Percentiles rank a stretch among this genome's conserved stretches.
Evolutionary conservation across 495 filamentous ascomycete genomes (phyloP).

Genomic region (Penicillium goetzii): DNA sequence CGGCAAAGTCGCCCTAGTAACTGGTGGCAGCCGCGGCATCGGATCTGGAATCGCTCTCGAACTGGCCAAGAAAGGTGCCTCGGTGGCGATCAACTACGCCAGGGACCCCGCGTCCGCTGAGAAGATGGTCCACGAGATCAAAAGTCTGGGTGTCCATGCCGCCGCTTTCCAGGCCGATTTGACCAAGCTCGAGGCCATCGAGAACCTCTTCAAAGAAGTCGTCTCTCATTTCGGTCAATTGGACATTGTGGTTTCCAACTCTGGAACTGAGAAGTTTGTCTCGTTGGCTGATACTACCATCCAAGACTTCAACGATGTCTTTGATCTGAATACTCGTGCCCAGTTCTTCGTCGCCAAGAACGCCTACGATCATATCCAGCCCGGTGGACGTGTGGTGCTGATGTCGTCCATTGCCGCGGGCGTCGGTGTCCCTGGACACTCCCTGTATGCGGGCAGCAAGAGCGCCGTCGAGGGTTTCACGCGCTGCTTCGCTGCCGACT

Average conservation of each 20-base stretch:
- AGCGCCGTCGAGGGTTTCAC: slow-evolving; percentile 79
- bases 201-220: slow-evolving; percentile 63
- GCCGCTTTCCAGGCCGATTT: slow-evolving; percentile 78
- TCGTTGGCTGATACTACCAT: slow-evolving; percentile 68
- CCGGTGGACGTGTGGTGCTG: slow-evolving; percentile 65
- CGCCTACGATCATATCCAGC: slow-evolving; percentile 68
- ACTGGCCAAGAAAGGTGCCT: slow-evolving; percentile 71
- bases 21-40: slow-evolving; percentile 73
- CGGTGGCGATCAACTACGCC: slow-evolving; percentile 79
- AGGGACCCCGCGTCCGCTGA: slow-evolving; percentile 64
- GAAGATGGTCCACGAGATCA: slow-evolving; percentile 64
- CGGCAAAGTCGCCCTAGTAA: slow-evolving; percentile 74
- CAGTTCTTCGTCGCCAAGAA: slow-evolving; percentile 86
- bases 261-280: slow-evolving; percentile 55
- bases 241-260: slow-evolving; percentile 71
- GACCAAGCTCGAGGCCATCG: slow-evolving; percentile 65
- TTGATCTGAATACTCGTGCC: slow-evolving; percentile 73
- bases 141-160: slow-evolving; percentile 60
- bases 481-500: slow-evolving; percentile 73
- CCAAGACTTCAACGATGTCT: slow-evolving; percentile 75
- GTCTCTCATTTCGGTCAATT: slow-evolving; percentile 68
- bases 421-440: slow-evolving; percentile 69
- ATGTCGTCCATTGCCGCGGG: slow-evolving; percentile 60
- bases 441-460: slow-evolving; percentile 77
- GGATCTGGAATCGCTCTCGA: slow-evolving; percentile 76